A percentile compares a stretch with the other conserved stretches of the same genome.
phyloP scores from a whole-genome alignment of 2,329 filamentous ascomycete genomes.

The Periconia sp. region DNA sequence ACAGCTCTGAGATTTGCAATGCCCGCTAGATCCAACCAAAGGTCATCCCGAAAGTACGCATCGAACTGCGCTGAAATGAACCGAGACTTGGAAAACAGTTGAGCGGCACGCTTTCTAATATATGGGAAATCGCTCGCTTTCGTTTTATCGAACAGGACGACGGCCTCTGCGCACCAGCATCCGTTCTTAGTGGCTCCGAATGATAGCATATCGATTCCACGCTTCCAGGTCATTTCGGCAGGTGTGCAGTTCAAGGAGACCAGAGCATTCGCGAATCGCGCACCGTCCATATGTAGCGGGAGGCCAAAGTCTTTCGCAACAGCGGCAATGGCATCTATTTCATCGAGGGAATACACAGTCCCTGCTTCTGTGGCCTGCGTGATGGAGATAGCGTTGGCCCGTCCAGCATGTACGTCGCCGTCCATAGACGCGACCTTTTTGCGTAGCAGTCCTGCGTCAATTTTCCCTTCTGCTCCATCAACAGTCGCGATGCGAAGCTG shows the following conservation, averaged over 20 bases:
- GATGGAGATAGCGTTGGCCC: neutral
- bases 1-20: neutral
- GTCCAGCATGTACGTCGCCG: neutral
- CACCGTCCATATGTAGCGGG: constrained; percentile 1
- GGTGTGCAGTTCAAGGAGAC: neutral
- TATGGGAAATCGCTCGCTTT: constrained; percentile 1
- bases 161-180: constrained; percentile 1
- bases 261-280: neutral
- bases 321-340: neutral
- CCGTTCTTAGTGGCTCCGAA: constrained; percentile 1
- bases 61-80: constrained; percentile 2
- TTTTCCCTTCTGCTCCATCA: neutral
- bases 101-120: neutral
- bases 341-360: neutral
- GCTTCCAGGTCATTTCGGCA: constrained; percentile 1
- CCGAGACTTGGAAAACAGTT: constrained; percentile 1
- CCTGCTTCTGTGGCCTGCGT: constrained; percentile 1
- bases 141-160: neutral
- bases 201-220: neutral
- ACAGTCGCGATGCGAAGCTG: constrained; percentile 1
- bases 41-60: neutral
- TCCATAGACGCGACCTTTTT: neutral
- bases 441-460: neutral
- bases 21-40: neutral
- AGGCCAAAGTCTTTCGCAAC: neutral